Base-by-base conservation (phyloP, 2,329 filamentous ascomycete genomes). In the Aureobasidium zeae region DNA sequence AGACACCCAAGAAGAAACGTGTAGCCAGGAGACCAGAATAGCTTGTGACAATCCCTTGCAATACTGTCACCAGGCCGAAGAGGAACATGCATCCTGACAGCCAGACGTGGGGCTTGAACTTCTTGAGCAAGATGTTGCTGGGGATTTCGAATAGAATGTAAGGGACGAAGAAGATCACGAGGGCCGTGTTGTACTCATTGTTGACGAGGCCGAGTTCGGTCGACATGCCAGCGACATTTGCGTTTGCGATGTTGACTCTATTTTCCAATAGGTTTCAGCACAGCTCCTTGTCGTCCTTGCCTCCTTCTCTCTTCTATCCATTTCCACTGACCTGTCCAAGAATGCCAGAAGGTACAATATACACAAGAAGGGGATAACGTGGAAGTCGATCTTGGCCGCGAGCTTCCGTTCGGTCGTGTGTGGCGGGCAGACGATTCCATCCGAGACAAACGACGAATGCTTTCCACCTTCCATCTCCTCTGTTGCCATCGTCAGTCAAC, bases 11-110 rank as follows among this genome's bases (percentile, higher is more conserved):
- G 61, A 95, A 89, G 69, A 94, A 94, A 24, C 86, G 49, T 1
- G 84, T 86, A 0, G 79, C 72, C 37, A 94, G 71, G 12, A 95
- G 68, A 1, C 86, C 86, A 29, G 71, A 67, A 64, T 88, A 95
- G 57, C 77, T 93, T 48, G 77, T 68, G 2, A 87, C 82, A 5
- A 94, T 63, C 1, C 87, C 87, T 63, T 93, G 85, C 53, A 78
- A 73, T 26, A 84, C 69, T 15, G 82, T 85, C 32, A 81, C 74
- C 16, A 93, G 66, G 8, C 86, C 84, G 53, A 94, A 95, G 46
- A 77, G 66, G 51, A 89, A 83, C 82, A 94, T 94, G 66, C 88
- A 94, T 41, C 77, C 58, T 10, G 57, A 56, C 2, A 65, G 61
- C 71, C 71, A 74, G 17, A 73, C 53, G 48, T 70, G 66, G 0